Evolutionary conservation across 2,329 filamentous ascomycete species (phyloP), one percentile per base, ranked within the genome.

Genomic region (Camillea tinctor): DNA sequence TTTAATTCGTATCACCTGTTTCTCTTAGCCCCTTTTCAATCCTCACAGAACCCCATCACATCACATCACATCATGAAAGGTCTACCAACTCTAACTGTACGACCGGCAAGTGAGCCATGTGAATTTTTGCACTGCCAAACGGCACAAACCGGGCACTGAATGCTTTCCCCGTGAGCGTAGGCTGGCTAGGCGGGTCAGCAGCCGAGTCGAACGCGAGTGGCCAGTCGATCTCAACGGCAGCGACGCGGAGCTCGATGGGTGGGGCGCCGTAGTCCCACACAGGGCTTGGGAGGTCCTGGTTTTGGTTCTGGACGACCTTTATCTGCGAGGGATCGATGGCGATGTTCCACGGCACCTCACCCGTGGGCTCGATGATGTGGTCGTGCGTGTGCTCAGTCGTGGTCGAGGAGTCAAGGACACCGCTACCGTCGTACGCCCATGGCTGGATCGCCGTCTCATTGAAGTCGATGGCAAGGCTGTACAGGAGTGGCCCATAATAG

Each of bases 251-350:
- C 57, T 73, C 71, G 6, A 71, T 56, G 3, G 72, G 71, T 19
- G 71, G 71, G 2, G 69, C 71, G 26, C 68, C 68, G 20, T 69
- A 63, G 6, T 66, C 67, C 70, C 71, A 73, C 59, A 73, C 67
- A 5, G 72, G 72, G 30, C 66, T 69, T 5, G 62, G 40, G 24
- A 74, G 55, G 2, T 55, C 36, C 17, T 61, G 21, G 22, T 30
- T 40, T 20, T 21, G 7, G 13, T 44, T 4, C 30, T 40, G 36
- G n/a, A 40, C 20, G 15, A 70, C 66, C 48, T 61, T 63, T 56
- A 73, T 71, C 63, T 73, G 71, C 21, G 67, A 69, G 1, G 72
- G 61, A 50, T 74, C 72, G 50, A 74, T 72, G 40, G 72, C 72
- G n/a, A 74, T 56, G 49, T 73, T 72, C 72, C 72, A 74, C 5